A percentile compares a stretch with the other conserved stretches of the same genome.
Evolutionary conservation across 1,139 yeast species (phyloP).

Genomic region (Taphrina communis): DNA sequence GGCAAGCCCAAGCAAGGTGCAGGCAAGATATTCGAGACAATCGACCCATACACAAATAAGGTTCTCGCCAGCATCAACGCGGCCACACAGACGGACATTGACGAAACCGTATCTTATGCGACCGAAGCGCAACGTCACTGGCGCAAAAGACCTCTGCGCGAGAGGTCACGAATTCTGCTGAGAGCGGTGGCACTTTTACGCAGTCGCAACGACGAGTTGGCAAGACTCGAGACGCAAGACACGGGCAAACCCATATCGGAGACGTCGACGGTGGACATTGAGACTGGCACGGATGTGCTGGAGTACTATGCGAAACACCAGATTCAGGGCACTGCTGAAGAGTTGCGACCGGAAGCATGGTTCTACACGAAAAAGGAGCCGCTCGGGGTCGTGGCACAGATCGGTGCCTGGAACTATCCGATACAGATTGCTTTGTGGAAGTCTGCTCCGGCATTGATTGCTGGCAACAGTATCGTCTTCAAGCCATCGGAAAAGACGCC

Average conservation of each 20-base stretch:
- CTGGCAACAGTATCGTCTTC: constrained; percentile 79
- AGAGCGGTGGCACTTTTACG: constrained; percentile 19
- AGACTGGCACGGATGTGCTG: constrained; percentile 29
- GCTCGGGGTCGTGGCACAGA: constrained; percentile 77
- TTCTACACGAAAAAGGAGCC: constrained; percentile 79
- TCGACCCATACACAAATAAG: constrained; percentile 8
- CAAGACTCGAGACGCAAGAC: constrained; percentile 26
- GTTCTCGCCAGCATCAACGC: constrained; percentile 12
- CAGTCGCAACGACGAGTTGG: constrained; percentile 20
- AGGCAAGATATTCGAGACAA: constrained; percentile 8
- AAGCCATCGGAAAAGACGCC: constrained; percentile 87
- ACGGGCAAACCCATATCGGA: constrained; percentile 29
- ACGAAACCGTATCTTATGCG: constrained; percentile 13
- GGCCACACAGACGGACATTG: constrained; percentile 14
- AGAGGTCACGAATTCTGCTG: background rate
- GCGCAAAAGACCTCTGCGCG: constrained; percentile 9
- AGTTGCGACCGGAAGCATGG: constrained; percentile 28
- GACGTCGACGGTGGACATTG: constrained; percentile 18
- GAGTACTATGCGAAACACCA: constrained; percentile 29
- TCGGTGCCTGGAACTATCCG: constrained; percentile 90
- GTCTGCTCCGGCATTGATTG: constrained; percentile 79
- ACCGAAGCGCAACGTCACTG: constrained; percentile 6
- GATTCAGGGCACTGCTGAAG: constrained; percentile 24
- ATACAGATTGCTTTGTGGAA: constrained; percentile 84
- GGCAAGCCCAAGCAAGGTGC: constrained; percentile 4